Base-by-base conservation (phyloP, 2,329 filamentous ascomycete species). In the Ampelomyces quisqualis region DNA sequence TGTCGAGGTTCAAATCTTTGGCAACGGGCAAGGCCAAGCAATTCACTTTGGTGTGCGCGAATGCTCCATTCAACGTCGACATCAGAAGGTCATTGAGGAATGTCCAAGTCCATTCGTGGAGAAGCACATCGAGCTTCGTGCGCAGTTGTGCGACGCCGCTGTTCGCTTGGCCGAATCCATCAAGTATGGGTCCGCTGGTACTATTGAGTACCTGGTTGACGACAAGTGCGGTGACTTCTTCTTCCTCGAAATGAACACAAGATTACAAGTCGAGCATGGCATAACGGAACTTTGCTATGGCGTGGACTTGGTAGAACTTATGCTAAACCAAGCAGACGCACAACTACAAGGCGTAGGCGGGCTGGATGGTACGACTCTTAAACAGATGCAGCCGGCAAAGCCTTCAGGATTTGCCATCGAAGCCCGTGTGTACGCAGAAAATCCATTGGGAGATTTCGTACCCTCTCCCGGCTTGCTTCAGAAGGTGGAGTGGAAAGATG, bases 41-140 rank as follows among this genome's bases (percentile, higher is more conserved):
- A 84, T 95, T 7, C 83, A 86, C n/a, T 80, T 95, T 20, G 88
- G 89, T 14, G 90, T 95, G 70, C 77, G 90, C 40, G 90, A 95
- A 65, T 95, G 90, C 69, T 91, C 86, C 36, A 78, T 95, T 9
- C 90, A 95, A 70, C 75, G 90, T 49, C 74, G 90, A 27, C 89
- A 95, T 62, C 90, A 95, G 65, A 95, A 95, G 71, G 86, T 95
- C 28, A 78, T 95, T 15, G 90, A 95, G 65, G 90, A 95, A 68
- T 90, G 86, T 3, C 90, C 90, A 0, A 88, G 87, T 10, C 88
- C 89, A 0, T 83, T 84, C 44, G 70, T 80, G 0, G 67, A 70
- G 34, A 69, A 58, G 28, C 68, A 75, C 38, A 64, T 66, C 1
- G 9, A 26, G 9, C 23, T 26, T 26, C 23, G 23, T 11, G 23